These are phyloP conservation scores for Fusarium poae DNA, from an alignment of 2,329 filamentous ascomycete genomes.

Conservation along the genomic window DNA sequence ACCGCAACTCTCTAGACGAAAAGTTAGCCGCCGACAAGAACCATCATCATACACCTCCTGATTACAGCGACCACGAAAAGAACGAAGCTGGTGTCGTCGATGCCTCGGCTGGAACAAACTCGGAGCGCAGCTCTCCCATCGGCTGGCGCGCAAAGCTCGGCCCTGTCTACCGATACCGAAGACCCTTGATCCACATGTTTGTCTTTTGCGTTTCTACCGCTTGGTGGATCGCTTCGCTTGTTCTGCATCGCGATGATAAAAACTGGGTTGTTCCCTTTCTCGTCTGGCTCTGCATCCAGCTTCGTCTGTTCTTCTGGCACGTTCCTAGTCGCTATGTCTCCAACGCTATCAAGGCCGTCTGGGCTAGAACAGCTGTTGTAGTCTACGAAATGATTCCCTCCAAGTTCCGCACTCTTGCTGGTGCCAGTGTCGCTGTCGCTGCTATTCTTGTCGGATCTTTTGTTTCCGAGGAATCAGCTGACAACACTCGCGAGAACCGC, in stretches of 20 bases:
- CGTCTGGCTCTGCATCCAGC: conserved; percentile 78
- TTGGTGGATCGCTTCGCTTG: conserved; percentile 83
- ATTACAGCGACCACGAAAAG: conserved; percentile 59
- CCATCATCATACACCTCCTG: conserved; percentile 50
- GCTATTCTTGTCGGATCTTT: conserved; percentile 85
- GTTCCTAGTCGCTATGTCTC: conserved; percentile 76
- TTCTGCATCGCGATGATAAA: conserved; percentile 77
- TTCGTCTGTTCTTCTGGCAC: conserved; percentile 81
- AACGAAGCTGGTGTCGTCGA: conserved; percentile 50
- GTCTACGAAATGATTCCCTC: conserved; percentile 74
- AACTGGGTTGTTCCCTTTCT: conserved; percentile 90
- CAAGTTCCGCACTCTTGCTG: conserved; percentile 72
- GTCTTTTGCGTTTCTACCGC: conserved; percentile 61
- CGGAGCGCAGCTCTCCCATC: conserved; percentile 7
- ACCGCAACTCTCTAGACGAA: conserved; percentile 1
- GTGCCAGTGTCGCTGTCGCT: conserved; percentile 72
- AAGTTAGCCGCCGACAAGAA: conserved; percentile 50
- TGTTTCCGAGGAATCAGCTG: conserved; percentile 74
- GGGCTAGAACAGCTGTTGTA: conserved; percentile 73
- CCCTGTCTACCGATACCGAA: conserved; percentile 60
- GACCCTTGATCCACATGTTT: conserved; percentile 61
- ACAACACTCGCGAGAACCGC: conserved; percentile 85
- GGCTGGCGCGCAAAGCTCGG: conserved; percentile 45
- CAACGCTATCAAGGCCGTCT: conserved; percentile 74
- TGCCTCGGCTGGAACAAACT: conserved; percentile 48